Evolutionary conservation across 371 early-diverging fungal genomes (phyloP), one percentile per base, ranked within the genome.

Genomic region (Encephalitozoon cuniculi): DNA sequence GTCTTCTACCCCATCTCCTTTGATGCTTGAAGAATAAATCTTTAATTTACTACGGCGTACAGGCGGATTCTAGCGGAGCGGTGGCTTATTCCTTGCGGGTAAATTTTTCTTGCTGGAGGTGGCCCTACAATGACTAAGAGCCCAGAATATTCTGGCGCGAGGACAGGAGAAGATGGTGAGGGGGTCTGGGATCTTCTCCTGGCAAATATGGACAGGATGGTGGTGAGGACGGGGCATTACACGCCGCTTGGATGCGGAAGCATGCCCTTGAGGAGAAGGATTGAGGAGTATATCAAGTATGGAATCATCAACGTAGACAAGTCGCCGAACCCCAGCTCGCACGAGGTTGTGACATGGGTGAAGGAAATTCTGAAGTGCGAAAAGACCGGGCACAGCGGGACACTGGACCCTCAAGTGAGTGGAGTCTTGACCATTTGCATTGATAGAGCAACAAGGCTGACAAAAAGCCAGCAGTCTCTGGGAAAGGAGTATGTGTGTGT

Each of bases 321-420:
- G 89, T 96, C 97, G 65, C 90, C 95, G 63, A 96, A 96, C 88
- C 99, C 99, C 65, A 94, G 95, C 44, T 96, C 96, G 44, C 99
- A 98, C 88, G 99, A 98, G 88, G 97, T 98, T 52, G 99, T 98
- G 52, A 96, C 99, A 65, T 98, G 99, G 99, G 92, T 98, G 74
- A 91, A 94, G 71, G 91, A 94, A 76, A 98, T 98, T 75, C 89
- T 98, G 66, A 89, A 93, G 69, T 94, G 93, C 51, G 96, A 97
- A 80, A 97, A 96, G 87, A 98, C 97, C 40, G 99, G 99, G 52
- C 99, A 98, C 89, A 89, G 90, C 82, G 99, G 99, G 73, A 98
- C 99, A 11, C 89, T 98, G 9, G 99, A 98, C 87, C 99, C 99
- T 76, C 94, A 96, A 86, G 99, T 98, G 51, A 96, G 96, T 41